Conservation (phyloP, 805 yeast genomes). For the Candida silvatica region DNA sequence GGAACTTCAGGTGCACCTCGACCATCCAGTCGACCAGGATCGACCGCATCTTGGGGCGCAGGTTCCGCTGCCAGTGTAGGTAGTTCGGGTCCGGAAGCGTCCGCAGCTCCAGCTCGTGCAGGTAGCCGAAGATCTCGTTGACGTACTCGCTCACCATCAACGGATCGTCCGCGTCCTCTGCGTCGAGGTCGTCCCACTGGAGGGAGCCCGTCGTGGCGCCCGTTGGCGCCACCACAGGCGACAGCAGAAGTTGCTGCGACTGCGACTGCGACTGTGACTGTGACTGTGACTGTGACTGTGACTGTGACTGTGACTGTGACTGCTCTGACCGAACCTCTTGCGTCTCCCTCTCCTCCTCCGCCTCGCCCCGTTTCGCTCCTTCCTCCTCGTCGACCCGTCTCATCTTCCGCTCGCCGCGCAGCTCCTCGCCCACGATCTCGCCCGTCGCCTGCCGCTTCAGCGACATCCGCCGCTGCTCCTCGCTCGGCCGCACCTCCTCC, state of each 20-base stretch:
- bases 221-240: too few relatives aligned
- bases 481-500: constrained; percentile 2
- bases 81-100: constrained; percentile 72
- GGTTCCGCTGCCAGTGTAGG: constrained; percentile 50
- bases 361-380: background rate
- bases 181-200: constrained; percentile 68
- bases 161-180: constrained; percentile 62
- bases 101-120: constrained; percentile 61
- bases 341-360: constrained; percentile 1
- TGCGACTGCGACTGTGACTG: constrained; percentile 54
- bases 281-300: constrained; percentile 2
- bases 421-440: constrained; percentile 37
- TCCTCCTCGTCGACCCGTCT: background rate
- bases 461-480: constrained; percentile 25
- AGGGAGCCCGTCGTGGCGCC: too few relatives aligned
- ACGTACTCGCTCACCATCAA: constrained; percentile 93
- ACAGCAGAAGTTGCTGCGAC: constrained; percentile 27
- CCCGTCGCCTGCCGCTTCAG: constrained; percentile 50
- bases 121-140: constrained; percentile 72
- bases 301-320: constrained; percentile 2
- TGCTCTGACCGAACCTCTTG: constrained; percentile 9
- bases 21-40: constrained; percentile 92
- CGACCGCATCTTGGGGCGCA: constrained; percentile 78
- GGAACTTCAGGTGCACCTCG: constrained; percentile 77
- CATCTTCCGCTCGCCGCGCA: constrained; percentile 8